Conservation (phyloP, 148 eudicot genomes). For the Polygonum aviculare region DNA sequence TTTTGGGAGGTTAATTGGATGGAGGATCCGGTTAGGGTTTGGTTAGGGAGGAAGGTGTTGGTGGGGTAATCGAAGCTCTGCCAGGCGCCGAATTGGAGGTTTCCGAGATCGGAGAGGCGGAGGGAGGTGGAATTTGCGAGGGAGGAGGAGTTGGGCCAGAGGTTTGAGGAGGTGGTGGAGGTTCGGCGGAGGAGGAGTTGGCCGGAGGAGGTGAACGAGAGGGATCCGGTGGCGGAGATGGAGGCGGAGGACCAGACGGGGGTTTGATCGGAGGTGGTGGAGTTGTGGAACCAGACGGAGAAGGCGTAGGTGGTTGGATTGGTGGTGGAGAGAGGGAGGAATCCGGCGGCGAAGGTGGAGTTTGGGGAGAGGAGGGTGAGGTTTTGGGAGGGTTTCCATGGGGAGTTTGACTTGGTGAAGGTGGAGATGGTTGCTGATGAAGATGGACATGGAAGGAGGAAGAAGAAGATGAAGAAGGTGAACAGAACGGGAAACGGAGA, state of each 20-base stretch:
- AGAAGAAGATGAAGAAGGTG: slow-evolving; percentile 10
- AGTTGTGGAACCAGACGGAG: slow-evolving; percentile 43
- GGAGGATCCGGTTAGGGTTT: slow-evolving; percentile 13
- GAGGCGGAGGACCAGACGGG: slow-evolving; percentile 58
- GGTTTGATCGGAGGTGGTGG: slow-evolving; percentile 16
- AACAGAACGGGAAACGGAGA: slow-evolving; percentile 9
- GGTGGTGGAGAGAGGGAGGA: slow-evolving; percentile 18
- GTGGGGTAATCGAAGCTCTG: slow-evolving; percentile 46
- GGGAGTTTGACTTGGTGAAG: slow-evolving; percentile 29
- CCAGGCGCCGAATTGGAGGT: slow-evolving; percentile 38
- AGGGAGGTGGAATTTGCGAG: slow-evolving; percentile 18
- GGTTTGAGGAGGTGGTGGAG: not conserved
- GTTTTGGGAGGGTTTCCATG: slow-evolving; percentile 49
- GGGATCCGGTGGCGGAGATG: slow-evolving; percentile 21
- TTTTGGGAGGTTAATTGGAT: slow-evolving; percentile 22
- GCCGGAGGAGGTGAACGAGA: slow-evolving; percentile 35
- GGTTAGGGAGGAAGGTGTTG: slow-evolving; percentile 43
- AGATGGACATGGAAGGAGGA: slow-evolving; percentile 7
- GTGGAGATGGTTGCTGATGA: slow-evolving; percentile 19
- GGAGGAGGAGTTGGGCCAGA: not conserved
- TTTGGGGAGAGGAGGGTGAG: slow-evolving; percentile 41
- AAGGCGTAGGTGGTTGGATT: slow-evolving; percentile 22
- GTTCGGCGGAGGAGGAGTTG: slow-evolving; percentile 23
- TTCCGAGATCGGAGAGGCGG: slow-evolving; percentile 31
- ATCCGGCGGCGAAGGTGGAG: slow-evolving; percentile 56